Conservation (phyloP, 2,329 filamentous ascomycete species). For the Xylaria sp. region DNA sequence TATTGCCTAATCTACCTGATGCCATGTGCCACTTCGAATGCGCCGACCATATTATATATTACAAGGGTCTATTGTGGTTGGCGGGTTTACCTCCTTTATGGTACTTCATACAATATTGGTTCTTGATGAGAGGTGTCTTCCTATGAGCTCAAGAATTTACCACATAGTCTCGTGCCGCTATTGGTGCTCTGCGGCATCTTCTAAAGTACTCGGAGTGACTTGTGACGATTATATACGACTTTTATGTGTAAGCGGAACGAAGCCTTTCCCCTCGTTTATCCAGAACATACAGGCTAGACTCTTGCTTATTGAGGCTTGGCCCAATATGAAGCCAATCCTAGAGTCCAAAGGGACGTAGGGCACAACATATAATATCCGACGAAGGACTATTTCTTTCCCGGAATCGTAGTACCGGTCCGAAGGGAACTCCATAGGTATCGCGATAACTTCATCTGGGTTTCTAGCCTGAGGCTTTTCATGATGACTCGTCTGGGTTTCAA, state of each 20-base stretch:
- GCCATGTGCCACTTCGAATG: not conserved
- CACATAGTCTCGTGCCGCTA: not conserved
- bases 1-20: not conserved
- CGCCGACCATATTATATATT: not conserved
- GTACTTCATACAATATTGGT: not conserved
- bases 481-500: constrained; percentile 10
- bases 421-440: not conserved
- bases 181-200: not conserved
- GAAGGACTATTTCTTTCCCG: not conserved
- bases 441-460: not conserved
- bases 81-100: not conserved
- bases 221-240: not conserved
- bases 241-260: not conserved
- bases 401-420: not conserved
- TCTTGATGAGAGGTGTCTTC: not conserved
- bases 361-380: not conserved
- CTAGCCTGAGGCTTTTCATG: not conserved
- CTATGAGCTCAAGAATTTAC: not conserved
- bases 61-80: not conserved
- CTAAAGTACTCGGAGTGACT: not conserved
- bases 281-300: not conserved
- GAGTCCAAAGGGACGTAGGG: too few relatives aligned
- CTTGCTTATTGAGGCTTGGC: not conserved
- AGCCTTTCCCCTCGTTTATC: not conserved
- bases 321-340: not conserved